A percentile compares a stretch with the other conserved stretches of the same genome.
phyloP scores from a whole-genome alignment of 768 basidiomycete species.

The Leccinum longicurvipes region DNA sequence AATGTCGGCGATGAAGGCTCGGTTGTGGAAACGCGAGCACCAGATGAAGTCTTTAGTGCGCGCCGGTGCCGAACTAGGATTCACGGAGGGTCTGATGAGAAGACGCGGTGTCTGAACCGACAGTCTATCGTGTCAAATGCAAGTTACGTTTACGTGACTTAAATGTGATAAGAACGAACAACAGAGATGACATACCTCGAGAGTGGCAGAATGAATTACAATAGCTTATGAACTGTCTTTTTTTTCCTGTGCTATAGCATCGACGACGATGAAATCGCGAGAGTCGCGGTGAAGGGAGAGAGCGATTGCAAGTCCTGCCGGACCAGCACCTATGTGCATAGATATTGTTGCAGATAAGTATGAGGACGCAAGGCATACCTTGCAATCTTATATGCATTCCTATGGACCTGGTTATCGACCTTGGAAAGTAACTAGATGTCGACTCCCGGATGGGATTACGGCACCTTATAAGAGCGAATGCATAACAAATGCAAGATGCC shows the following conservation, averaged over 20 bases:
- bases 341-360: no score
- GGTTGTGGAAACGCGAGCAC: conserved; percentile 45
- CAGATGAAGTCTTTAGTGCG: conserved; percentile 37
- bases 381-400: no score
- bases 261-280: conserved; percentile 41
- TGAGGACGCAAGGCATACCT: no score
- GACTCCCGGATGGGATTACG: no score
- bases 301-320: conserved; percentile 40
- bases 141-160: conserved; percentile 21
- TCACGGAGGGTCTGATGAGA: conserved; percentile 24
- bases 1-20: conserved; percentile 39
- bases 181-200: conserved; percentile 21
- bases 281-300: conserved; percentile 39
- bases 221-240: conserved; percentile 42
- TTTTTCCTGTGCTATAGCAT: conserved; percentile 29
- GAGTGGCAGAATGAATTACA: conserved; percentile 41
- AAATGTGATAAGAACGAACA: conserved; percentile 25
- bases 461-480: no score
- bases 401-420: no score
- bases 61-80: conserved; percentile 24
- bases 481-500: no score
- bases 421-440: no score
- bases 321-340: no score
- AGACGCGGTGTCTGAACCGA: conserved; percentile 32
- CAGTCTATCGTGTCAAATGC: conserved; percentile 41